Base-by-base conservation (phyloP, 208 protist genomes). In the Leishmania tropica region DNA sequence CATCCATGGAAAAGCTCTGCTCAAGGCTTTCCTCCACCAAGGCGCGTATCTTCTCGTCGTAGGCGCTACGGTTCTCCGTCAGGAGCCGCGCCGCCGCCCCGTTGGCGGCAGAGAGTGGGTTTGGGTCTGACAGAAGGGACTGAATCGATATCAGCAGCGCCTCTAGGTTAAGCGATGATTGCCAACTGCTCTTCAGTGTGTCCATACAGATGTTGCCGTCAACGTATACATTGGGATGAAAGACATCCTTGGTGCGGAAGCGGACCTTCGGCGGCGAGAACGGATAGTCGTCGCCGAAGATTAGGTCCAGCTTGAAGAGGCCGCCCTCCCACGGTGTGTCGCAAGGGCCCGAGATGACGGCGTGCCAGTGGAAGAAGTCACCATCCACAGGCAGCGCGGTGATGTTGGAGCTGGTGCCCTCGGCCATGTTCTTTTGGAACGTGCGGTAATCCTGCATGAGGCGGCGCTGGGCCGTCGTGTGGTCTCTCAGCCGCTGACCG, bases 141-240 rank as follows among this genome's bases (percentile, higher is more conserved):
- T 99, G 99, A 81, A 99, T 99, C 21, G 99, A 99, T 21, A 99
- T 98, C 53, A 99, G 95, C 70, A 99, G 99, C 3, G 99, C 90
- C 40, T 99, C 94, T 19, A 99, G 98, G 91, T 99, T 98, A 75
- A 99, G 99, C 54, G 99, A 99, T 21, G 99, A 99, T 76, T 91
- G 97, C 99, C 99, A 99, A 81, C 98, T 93, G 78, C 98, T 99
- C 87, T 99, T 99, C 19, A 99, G 95, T 65, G 99, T 99, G 89
- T 99, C 99, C 48, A 99, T 92, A 93, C 99, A 99, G 75, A 99
- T 99, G 72, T 92, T 89, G 31, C 99, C 99, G 80, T 99, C 94
- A 13, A 94, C 88, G 87, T 99, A 99, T n/a, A 99, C 98, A 87
- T 99, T 99, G 24, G 99, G 99, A 87, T 99, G 99, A 80, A 99